phyloP scores from a whole-genome alignment of 1,284 basidiomycete species.

The Nidula niveotomentosa region DNA sequence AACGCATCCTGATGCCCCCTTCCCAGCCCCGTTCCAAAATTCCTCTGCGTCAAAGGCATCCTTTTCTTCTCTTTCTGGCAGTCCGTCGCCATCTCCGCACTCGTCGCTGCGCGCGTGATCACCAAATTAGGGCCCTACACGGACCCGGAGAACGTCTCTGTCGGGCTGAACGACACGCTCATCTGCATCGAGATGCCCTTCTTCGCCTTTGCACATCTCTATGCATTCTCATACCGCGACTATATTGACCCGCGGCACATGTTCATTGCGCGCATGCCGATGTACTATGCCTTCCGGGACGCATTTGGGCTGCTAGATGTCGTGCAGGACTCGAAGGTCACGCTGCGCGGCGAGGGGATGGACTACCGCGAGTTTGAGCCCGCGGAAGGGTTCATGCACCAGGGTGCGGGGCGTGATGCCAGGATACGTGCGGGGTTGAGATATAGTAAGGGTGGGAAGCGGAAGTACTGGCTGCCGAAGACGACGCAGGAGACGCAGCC shows the following conservation, averaged over 20 bases:
- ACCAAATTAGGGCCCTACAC: slow-evolving; percentile 83
- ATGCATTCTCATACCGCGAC: slow-evolving; percentile 84
- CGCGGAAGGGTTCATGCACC: slow-evolving; percentile 89
- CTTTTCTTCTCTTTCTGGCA: slow-evolving; percentile 99
- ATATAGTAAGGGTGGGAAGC: slow-evolving; percentile 86
- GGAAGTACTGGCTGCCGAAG: slow-evolving; percentile 90
- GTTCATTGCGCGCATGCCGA: slow-evolving; percentile 85
- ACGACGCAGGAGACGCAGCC: slow-evolving; percentile 44
- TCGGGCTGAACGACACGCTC: slow-evolving; percentile 87
- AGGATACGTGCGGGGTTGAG: slow-evolving; percentile 89
- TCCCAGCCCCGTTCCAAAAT: slow-evolving; percentile 81
- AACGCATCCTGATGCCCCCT: neutral
- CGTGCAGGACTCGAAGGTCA: slow-evolving; percentile 81
- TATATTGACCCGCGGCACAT: slow-evolving; percentile 70
- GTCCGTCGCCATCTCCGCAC: slow-evolving; percentile 81
- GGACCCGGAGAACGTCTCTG: slow-evolving; percentile 87
- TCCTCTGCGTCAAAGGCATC: slow-evolving; percentile 97
- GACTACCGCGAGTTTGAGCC: slow-evolving; percentile 97
- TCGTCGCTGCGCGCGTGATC: slow-evolving; percentile 83
- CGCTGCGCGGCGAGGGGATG: slow-evolving; percentile 87
- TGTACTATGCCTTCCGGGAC: slow-evolving; percentile 86
- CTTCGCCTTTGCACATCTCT: slow-evolving; percentile 93
- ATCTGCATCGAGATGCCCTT: slow-evolving; percentile 98
- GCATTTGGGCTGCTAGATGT: slow-evolving; percentile 88
- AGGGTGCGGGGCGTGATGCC: slow-evolving; percentile 78